These are phyloP conservation scores for Paraphaeosphaeria sporulosa DNA, from an alignment of 2,329 filamentous ascomycete species.

Conservation along the genomic window DNA sequence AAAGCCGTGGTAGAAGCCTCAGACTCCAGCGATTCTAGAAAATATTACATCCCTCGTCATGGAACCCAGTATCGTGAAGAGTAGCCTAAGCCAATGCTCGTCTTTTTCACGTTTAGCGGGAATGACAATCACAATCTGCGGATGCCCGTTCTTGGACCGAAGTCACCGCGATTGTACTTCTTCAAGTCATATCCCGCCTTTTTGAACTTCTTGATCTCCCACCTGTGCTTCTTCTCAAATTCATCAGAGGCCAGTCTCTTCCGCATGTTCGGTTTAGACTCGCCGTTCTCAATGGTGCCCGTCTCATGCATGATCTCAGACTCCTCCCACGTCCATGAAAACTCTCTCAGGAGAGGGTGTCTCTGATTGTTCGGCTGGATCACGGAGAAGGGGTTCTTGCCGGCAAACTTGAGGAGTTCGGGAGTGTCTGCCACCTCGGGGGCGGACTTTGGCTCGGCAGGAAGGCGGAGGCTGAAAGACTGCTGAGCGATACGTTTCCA, in stretches of 20 bases:
- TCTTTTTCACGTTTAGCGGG: not conserved
- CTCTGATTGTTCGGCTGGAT: conserved; percentile 35
- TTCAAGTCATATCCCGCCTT: conserved; percentile 41
- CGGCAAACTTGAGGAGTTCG: conserved; percentile 36
- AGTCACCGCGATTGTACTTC: conserved; percentile 47
- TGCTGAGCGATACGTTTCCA: conserved; percentile 26
- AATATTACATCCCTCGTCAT: not conserved
- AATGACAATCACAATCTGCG: conserved; percentile 34
- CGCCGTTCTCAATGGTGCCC: conserved; percentile 23
- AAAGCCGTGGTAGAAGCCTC: not conserved
- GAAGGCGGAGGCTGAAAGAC: conserved; percentile 33
- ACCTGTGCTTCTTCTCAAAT: conserved; percentile 36
- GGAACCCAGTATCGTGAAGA: not conserved
- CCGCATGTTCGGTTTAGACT: conserved; percentile 26
- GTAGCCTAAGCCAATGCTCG: not conserved
- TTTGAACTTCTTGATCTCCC: conserved; percentile 47
- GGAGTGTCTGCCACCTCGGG: conserved; percentile 25
- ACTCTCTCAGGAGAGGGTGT: conserved; percentile 37
- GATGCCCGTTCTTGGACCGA: conserved; percentile 47
- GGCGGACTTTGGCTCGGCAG: conserved; percentile 14
- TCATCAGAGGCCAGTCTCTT: conserved; percentile 37
- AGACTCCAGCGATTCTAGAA: no score
- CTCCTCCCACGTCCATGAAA: conserved; percentile 43
- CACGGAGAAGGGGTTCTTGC: conserved; percentile 36
- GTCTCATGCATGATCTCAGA: conserved; percentile 34